Evolutionary conservation across 208 protist species (phyloP), one percentile per base, ranked within the genome.

Genomic region (Leptomonas seymouri): DNA sequence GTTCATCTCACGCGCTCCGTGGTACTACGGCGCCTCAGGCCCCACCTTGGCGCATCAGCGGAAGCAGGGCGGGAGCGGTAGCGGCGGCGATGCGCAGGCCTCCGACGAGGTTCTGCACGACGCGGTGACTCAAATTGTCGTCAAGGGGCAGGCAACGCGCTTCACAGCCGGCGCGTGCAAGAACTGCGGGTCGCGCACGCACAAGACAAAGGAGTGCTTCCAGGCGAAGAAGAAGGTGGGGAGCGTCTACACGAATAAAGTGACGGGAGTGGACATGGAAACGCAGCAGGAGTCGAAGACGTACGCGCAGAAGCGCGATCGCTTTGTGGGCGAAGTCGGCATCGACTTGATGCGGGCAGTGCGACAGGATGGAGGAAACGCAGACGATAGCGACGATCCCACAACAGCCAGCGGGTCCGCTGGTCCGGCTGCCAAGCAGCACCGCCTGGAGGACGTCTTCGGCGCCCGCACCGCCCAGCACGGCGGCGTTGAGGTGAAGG

Each of bases 161-260:
- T 99, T 90, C 68, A 75, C 95, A 16, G 98, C 98, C 31, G 99
- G 99, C 23, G 98, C 98, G 2, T 99, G 99, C 71, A 78, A 87
- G 11, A 99, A 99, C 86, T 99, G 99, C 71, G 99, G 99, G 34
- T 90, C 98, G 15, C 97, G 97, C 79, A 99, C 97, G 15, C 99
- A 99, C 92, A 93, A 95, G 67, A 90, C 90, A 21, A 90, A 78
- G 49, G 93, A 99, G 57, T 99, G 99, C 78, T 78, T 94, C 44
- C 97, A 99, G 39, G 74, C 82, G 1, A 89, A 87, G 74, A 86
- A 88, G 74, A 90, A 81, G 64, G 84, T 97, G 2, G 89, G 85
- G 20, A 84, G 86, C 23, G 73, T 83, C 53, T 90, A 87, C 79
- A 87, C 69, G 18, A 82, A 86, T 21, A 68, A 84, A 49, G 82